These are phyloP conservation scores for Ceratocystis huliohia DNA, from an alignment of 2,329 filamentous ascomycete genomes.

Conservation along the genomic window DNA sequence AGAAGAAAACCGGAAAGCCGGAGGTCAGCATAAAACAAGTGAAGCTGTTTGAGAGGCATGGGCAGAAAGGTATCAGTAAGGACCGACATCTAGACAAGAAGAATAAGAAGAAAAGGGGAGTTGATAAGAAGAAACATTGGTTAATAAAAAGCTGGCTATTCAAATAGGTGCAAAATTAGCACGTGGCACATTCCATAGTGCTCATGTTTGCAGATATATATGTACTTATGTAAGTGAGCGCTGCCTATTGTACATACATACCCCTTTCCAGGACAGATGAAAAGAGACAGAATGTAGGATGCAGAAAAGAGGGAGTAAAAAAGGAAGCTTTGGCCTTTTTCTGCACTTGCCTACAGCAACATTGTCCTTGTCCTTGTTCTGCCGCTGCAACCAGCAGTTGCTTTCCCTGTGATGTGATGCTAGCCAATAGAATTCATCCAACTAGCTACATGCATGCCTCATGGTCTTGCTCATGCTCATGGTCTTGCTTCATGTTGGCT, in stretches of 20 bases:
- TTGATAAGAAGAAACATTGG: too few species aligned
- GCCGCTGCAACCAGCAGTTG: conserved; percentile 1
- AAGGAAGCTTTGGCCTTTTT: conserved; percentile 8
- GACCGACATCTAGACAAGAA: not conserved
- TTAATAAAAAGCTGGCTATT: not conserved
- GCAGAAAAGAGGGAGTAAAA: not conserved
- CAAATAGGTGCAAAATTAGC: not conserved
- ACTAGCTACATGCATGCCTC: not conserved
- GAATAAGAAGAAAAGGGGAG: too few species aligned
- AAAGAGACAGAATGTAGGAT: not conserved
- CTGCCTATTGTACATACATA: not conserved
- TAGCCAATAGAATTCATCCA: not conserved
- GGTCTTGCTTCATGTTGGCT: not conserved
- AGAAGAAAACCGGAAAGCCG: not conserved
- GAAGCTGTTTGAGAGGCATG: not conserved
- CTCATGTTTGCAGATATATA: not conserved
- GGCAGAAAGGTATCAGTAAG: not conserved
- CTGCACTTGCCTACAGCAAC: not conserved
- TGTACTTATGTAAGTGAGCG: not conserved
- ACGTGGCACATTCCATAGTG: not conserved
- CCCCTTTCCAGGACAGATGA: not conserved
- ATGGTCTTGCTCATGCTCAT: not conserved
- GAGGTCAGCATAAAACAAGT: not conserved
- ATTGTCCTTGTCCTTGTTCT: too few species aligned
- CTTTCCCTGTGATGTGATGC: not conserved